Base-by-base conservation (phyloP, 352 stramenopile genomes). In the Globisporangium ultimum region DNA sequence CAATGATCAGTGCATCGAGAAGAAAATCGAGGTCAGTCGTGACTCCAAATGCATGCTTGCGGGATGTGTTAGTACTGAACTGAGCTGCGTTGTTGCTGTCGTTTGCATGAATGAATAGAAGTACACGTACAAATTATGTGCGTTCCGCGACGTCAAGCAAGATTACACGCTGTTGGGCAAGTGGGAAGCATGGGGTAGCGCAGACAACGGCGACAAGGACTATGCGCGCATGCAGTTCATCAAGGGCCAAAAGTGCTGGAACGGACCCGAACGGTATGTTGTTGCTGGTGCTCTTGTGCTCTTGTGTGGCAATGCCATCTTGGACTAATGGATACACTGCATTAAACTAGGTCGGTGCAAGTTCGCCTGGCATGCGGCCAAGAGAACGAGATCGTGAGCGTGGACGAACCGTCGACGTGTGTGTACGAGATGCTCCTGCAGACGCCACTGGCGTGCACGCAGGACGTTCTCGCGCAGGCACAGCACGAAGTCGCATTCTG, bases 371-470 rank as follows among this genome's bases (percentile, higher is more conserved):
- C 81, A 34, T 98, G 93, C 63, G 90, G 88, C 3, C 53, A 71
- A 0, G 74, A 87, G 12, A 85, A 91, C 22, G 87, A 90, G 50
- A 79, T 98, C 51, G 15, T 96, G 11, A 84, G 74, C n/a, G 89
- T 97, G 0, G 87, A 97, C 43, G 93, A 98, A 69, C 92, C 93
- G 18, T 89, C 92, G 49, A 98, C 90, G 2, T 98, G 93, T 64
- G 66, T 88, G 28, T 98, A 98, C 67, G 81, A 95, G 20, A 93
- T 98, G 69, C 58, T 63, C 24, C 80, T 97, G 67, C 78, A 62
- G 28, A 84, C 84, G 48, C 78, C 78, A 24, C 62, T 84, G 8
- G 78, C 76, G 4, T 94, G 84, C 53, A 86, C 80, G n/a, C 14
- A 64, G 43, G 61, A 79, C 17, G 71, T 75, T 34, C 62, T 89